Conservation (phyloP, 2,329 filamentous ascomycete species). For the Gremmenia infestans region DNA sequence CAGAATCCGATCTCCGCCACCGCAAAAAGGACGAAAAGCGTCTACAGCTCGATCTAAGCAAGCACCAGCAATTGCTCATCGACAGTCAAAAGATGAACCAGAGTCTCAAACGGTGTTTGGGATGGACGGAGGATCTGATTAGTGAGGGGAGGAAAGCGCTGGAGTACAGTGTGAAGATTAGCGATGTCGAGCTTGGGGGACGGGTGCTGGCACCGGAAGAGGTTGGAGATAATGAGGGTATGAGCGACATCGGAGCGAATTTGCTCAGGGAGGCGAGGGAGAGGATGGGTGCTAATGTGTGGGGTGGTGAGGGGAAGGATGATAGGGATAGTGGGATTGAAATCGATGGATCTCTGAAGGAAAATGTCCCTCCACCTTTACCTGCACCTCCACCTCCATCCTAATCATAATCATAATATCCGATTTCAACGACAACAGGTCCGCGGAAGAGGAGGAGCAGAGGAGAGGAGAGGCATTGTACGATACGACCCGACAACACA, state of each 20-base stretch:
- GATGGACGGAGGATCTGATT: conserved; percentile 87
- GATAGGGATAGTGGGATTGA: conserved; percentile 30
- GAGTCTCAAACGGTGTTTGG: conserved; percentile 82
- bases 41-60: conserved; percentile 77
- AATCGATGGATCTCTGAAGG: conserved; percentile 18
- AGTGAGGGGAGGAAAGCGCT: conserved; percentile 83
- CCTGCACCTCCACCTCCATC: not conserved
- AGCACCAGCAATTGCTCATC: conserved; percentile 81
- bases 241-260: conserved; percentile 25
- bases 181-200: conserved; percentile 77
- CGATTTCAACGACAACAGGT: too few species aligned
- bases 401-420: not conserved
- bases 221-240: conserved; percentile 37
- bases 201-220: conserved; percentile 71
- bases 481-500: not conserved
- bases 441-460: not conserved
- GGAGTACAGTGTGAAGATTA: conserved; percentile 71
- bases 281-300: conserved; percentile 22
- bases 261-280: conserved; percentile 26
- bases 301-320: conserved; percentile 19
- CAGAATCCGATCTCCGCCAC: conserved; percentile 45
- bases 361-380: not conserved
- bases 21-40: conserved; percentile 75
- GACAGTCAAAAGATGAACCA: conserved; percentile 96
- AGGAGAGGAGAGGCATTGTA: not conserved